Percentiles rank a stretch among this genome's conserved stretches.
These are phyloP conservation scores for Phalaenopsis aphrodite DNA, from an alignment of 106 monocot genomes.

Conservation along the genomic window DNA sequence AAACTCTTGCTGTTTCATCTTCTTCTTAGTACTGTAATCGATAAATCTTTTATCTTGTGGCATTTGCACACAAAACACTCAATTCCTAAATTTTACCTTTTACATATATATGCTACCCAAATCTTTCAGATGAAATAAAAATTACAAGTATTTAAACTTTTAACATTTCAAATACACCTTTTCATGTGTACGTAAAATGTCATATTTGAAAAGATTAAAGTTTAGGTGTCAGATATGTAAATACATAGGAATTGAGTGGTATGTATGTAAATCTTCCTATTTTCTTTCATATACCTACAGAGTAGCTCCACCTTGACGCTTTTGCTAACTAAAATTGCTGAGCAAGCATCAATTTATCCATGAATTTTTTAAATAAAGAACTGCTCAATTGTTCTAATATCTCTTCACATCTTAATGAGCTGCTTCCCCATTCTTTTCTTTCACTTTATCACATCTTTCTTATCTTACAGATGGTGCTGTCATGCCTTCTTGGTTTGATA, in stretches of 20 bases:
- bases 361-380: neutral
- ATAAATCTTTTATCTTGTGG: too few species aligned
- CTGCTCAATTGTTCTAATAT: neutral
- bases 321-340: neutral
- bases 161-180: too few species aligned
- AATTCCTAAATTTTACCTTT: too few species aligned
- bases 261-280: too few species aligned
- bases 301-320: neutral
- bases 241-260: too few species aligned
- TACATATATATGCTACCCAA: too few species aligned
- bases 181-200: too few species aligned
- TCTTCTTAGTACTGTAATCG: neutral
- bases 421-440: neutral
- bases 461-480: slow-evolving; percentile 63
- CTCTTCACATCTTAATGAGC: neutral
- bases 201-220: too few species aligned
- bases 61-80: too few species aligned
- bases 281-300: neutral
- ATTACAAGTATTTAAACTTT: too few species aligned
- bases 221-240: too few species aligned
- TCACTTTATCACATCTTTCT: neutral
- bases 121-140: too few species aligned
- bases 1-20: neutral
- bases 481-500: slow-evolving; percentile 95
- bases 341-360: neutral